Conservation (phyloP, 768 basidiomycete genomes). For the Chiua virens region DNA sequence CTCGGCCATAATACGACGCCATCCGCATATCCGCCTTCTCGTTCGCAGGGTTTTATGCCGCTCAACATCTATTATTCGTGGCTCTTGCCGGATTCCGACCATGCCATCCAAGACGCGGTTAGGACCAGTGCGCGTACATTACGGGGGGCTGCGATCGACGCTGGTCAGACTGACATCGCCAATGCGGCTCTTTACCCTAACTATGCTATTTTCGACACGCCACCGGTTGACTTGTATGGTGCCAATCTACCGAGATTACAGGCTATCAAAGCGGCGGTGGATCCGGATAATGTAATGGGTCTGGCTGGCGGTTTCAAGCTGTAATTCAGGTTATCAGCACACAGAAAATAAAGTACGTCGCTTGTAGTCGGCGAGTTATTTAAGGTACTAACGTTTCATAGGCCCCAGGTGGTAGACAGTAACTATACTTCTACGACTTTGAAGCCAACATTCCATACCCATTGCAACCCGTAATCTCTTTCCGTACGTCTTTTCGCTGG, state of each 20-base stretch:
- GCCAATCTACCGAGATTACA: conserved; percentile 37
- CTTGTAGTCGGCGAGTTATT: no score
- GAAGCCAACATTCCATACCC: no score
- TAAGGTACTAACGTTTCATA: no score
- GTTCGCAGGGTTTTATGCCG: conserved; percentile 37
- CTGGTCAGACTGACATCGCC: conserved; percentile 40
- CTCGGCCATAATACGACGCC: conserved; percentile 36
- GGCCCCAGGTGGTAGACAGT: no score
- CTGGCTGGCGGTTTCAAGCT: conserved; percentile 57
- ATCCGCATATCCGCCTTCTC: conserved; percentile 48
- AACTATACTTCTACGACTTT: no score
- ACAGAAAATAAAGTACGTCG: no score
- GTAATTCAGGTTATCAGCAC: no score
- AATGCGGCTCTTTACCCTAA: conserved; percentile 51
- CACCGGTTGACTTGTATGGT: conserved; percentile 48
- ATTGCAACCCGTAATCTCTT: no score
- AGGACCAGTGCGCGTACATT: conserved; percentile 39
- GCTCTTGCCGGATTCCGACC: neutral
- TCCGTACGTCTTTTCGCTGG: no score
- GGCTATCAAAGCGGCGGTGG: conserved; percentile 44
- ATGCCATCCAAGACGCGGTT: conserved; percentile 35
- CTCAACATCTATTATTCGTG: conserved; percentile 44
- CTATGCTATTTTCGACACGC: conserved; percentile 55
- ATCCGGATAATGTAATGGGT: conserved; percentile 60
- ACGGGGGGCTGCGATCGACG: conserved; percentile 31